Conservation (phyloP, 2,329 filamentous ascomycete species). For the Cadophora luteo-olivacea region DNA sequence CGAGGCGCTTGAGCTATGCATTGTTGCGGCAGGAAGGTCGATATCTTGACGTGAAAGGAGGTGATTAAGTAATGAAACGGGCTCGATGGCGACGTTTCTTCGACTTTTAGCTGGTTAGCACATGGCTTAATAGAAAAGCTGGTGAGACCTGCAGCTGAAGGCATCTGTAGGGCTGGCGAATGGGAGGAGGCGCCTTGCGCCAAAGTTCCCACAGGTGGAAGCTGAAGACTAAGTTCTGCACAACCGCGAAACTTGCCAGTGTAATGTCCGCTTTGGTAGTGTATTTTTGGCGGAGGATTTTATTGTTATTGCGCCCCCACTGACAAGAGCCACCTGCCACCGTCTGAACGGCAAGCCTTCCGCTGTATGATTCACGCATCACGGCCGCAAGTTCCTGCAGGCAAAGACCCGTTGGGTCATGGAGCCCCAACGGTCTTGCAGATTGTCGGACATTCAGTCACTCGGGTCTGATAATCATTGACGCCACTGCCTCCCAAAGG, state of each 20-base stretch:
- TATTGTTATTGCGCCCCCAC: conserved; percentile 23
- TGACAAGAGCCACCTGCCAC: neutral
- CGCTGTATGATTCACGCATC: neutral
- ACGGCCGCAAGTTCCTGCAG: neutral
- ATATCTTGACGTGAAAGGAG: conserved; percentile 2
- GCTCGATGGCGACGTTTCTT: conserved; percentile 14
- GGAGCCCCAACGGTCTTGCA: neutral
- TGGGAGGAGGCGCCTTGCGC: conserved; percentile 14
- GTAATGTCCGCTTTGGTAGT: conserved; percentile 3
- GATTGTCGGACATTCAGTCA: neutral
- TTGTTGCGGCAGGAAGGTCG: conserved; percentile 28
- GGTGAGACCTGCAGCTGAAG: conserved; percentile 26
- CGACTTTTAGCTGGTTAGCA: conserved; percentile 26
- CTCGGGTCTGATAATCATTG: neutral
- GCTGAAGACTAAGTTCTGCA: conserved; percentile 26
- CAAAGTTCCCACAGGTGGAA: conserved; percentile 29
- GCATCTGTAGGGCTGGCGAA: conserved; percentile 28
- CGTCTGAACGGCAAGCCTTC: conserved; percentile 12
- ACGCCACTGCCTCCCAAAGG: neutral
- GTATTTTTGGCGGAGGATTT: conserved; percentile 25
- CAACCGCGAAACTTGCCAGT: conserved; percentile 18
- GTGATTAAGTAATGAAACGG: conserved; percentile 18
- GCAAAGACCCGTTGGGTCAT: neutral
- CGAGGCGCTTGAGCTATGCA: conserved; percentile 33
- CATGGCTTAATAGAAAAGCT: conserved; percentile 30